Base-by-base conservation (phyloP, 2,329 filamentous ascomycete species). In the Epichloe glyceriae region DNA sequence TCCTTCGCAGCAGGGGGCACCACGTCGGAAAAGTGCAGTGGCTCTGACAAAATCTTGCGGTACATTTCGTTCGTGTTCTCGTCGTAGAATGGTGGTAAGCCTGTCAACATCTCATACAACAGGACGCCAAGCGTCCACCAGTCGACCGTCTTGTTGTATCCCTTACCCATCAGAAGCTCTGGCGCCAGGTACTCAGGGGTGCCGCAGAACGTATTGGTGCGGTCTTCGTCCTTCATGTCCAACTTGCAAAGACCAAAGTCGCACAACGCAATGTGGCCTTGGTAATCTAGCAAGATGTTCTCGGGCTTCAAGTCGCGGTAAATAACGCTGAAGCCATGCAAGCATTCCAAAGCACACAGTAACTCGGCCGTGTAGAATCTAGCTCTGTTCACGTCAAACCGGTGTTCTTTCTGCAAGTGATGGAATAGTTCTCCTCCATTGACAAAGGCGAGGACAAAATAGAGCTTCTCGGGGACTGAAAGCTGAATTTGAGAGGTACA, bases 31-130 rank as follows among this genome's bases (percentile, higher is more conserved):
- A 97, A 97, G 66, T 95, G 89, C 46, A 98, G 76, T 22, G 93
- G 91, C 68, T 97, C 93, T 52, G 90, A 91, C 46, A 97, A 74
- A 62, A 98, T 98, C 79, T 98, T 98, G 67, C 90, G 86, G 69
- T 98, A 97, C 93, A 95, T 97, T 70, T 97, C 91, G 69, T 97
- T 97, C 54, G 89, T 96, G 71, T 96, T 96, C 70, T 98, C 93
- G 61, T 97, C 91, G 70, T 98, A 98, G 72, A 97, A 98, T 0
- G 93, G 93, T 35, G 93, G 93, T 44, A 97, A 75, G 51, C 93
- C 93, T 51, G 93, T 97, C 75, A 97, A 75, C 93, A 98, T 98
- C 73, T 98, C 93, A 67, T 96, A 98, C 34, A 98, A 79, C 50
- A 98, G 76, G 52, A 98, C 93, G 62, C 93, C 93, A 17, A 98